phyloP scores from a whole-genome alignment of 2,329 filamentous ascomycete species.

The Penicillium janthinellum region DNA sequence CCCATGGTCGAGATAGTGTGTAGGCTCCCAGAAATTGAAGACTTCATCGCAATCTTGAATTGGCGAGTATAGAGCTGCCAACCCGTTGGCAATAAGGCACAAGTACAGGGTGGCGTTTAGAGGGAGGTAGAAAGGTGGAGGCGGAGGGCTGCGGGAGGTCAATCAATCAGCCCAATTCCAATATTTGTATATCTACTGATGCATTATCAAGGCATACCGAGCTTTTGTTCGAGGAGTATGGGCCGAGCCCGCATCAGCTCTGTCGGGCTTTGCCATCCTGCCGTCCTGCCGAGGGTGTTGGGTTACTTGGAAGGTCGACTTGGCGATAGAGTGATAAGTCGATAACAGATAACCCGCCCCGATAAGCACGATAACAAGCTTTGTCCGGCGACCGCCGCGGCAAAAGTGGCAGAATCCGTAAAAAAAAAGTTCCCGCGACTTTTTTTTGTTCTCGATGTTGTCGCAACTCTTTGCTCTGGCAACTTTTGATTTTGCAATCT shows the following conservation, averaged over 20 bases:
- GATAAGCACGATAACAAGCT: constrained; percentile 13
- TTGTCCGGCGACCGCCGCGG: constrained; percentile 30
- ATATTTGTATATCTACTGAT: background rate
- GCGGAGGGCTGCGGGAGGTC: constrained; percentile 29
- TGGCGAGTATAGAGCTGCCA: constrained; percentile 80
- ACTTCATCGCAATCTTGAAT: constrained; percentile 99
- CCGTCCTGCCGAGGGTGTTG: constrained; percentile 24
- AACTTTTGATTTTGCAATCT: background rate
- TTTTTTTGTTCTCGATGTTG: constrained; percentile 5
- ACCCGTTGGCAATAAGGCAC: constrained; percentile 71
- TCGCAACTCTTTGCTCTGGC: constrained; percentile 4
- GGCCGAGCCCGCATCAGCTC: constrained; percentile 12
- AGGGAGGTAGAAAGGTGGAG: constrained; percentile 62
- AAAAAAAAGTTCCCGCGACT: constrained; percentile 33
- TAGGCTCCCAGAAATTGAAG: constrained; percentile 98
- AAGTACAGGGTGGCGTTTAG: constrained; percentile 78
- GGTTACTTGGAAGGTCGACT: constrained; percentile 19
- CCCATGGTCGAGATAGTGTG: constrained; percentile 89
- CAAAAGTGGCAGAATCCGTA: constrained; percentile 30
- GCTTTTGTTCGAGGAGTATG: constrained; percentile 29
- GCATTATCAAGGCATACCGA: constrained; percentile 24
- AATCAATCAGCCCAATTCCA: constrained; percentile 21
- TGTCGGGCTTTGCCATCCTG: constrained; percentile 21
- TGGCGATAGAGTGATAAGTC: constrained; percentile 33
- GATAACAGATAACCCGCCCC: background rate